phyloP scores from a whole-genome alignment of 2,329 filamentous ascomycete genomes.

The Aureobasidium uvarum region DNA sequence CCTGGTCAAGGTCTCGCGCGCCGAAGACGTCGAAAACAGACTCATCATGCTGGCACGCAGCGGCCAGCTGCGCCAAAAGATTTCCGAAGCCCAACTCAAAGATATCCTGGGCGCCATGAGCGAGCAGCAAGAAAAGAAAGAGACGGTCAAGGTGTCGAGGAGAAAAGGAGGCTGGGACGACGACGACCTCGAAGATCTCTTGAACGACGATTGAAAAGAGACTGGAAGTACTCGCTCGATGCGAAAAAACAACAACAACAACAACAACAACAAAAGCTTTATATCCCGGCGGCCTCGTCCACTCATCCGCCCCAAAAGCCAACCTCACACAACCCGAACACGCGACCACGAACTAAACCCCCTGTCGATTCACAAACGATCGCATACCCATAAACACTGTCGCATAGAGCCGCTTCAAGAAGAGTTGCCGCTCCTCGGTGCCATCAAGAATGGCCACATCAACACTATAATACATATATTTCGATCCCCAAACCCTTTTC shows the following conservation, averaged over 20 bases:
- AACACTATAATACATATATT: not conserved
- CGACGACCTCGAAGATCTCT: conserved; percentile 69
- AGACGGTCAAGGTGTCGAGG: conserved; percentile 83
- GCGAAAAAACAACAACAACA: not conserved
- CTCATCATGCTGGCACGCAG: conserved; percentile 87
- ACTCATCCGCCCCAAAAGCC: not conserved
- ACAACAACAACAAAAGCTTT: no score
- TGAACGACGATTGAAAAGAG: conserved; percentile 49
- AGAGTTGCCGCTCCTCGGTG: not conserved
- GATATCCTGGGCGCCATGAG: conserved; percentile 82
- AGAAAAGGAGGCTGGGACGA: conserved; percentile 84
- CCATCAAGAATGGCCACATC: not conserved
- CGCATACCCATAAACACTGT: not conserved
- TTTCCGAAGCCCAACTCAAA: conserved; percentile 91
- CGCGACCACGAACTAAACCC: conserved; percentile 12
- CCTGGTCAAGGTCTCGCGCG: conserved; percentile 89
- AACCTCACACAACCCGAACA: not conserved
- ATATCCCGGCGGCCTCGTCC: not conserved
- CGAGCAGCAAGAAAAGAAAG: conserved; percentile 66
- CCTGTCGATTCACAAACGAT: not conserved
- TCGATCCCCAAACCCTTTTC: not conserved
- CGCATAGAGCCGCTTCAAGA: not conserved
- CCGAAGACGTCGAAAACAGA: conserved; percentile 85
- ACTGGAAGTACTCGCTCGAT: not conserved
- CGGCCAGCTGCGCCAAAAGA: conserved; percentile 81